Conservation (phyloP, 2,329 filamentous ascomycete genomes). For the Neopestalotiopsis rosae region DNA sequence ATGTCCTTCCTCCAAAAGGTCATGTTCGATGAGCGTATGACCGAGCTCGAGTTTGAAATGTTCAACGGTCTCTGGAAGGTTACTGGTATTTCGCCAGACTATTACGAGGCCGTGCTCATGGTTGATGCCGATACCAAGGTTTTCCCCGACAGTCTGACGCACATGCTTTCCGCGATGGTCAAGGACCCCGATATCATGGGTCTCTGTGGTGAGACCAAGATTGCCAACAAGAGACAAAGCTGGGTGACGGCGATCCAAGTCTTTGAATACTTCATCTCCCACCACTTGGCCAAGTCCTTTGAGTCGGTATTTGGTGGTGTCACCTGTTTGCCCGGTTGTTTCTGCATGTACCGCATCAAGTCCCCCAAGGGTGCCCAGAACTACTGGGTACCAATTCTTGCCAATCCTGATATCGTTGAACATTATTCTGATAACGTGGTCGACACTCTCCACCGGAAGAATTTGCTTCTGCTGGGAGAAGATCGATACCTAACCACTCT, state of each 20-base stretch:
- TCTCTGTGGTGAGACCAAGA: conserved; percentile 98
- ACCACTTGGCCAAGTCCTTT: conserved; percentile 95
- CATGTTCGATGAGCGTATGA: conserved; percentile 99
- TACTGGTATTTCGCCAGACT: conserved; percentile 96
- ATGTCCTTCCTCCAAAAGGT: conserved; percentile 99
- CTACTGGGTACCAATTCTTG: conserved; percentile 98
- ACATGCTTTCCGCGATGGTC: conserved; percentile 99
- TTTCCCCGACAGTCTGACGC: conserved; percentile 96
- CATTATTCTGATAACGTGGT: conserved; percentile 99
- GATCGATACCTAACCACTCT: conserved; percentile 96
- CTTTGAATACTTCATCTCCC: conserved; percentile 99
- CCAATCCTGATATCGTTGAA: conserved; percentile 97
- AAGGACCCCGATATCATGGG: conserved; percentile 99
- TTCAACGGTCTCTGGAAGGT: conserved; percentile 99
- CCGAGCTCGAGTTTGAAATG: conserved; percentile 98
- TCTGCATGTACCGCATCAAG: conserved; percentile 99
- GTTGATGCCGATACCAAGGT: conserved; percentile 99
- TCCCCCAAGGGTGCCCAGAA: conserved; percentile 97
- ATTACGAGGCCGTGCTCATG: conserved; percentile 98
- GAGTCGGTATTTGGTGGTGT: conserved; percentile 99
- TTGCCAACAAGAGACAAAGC: conserved; percentile 93
- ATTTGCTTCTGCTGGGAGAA: conserved; percentile 89
- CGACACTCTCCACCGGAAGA: conserved; percentile 97
- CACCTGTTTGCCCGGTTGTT: conserved; percentile 96
- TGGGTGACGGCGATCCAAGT: conserved; percentile 99